These are phyloP conservation scores for Clavispora santaluciae DNA, from an alignment of 805 yeast genomes.

Conservation along the genomic window DNA sequence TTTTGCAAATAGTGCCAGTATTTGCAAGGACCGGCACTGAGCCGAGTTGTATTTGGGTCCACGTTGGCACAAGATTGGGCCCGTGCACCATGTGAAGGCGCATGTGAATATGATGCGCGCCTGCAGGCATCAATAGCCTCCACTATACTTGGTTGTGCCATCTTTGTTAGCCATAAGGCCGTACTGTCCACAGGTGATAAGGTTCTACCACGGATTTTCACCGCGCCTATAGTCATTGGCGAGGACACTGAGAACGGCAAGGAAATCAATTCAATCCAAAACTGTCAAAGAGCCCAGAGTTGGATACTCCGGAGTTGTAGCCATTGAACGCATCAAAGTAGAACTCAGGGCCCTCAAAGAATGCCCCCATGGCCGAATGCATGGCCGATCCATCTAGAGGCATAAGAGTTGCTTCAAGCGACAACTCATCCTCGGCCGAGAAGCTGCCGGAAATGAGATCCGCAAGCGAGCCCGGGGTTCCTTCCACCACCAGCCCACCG, in stretches of 20 bases:
- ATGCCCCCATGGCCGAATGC: conserved; percentile 7
- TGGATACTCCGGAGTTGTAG: background rate
- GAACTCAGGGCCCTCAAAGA: conserved; percentile 9
- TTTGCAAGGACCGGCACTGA: too few relatives aligned
- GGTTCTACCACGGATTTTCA: too few relatives aligned
- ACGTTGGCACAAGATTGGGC: background rate
- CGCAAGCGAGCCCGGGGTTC: background rate
- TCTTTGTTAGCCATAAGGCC: too few relatives aligned
- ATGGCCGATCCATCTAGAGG: background rate
- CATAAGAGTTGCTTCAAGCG: background rate
- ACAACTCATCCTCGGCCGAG: background rate
- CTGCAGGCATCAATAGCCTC: too few relatives aligned
- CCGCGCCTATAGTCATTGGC: too few relatives aligned
- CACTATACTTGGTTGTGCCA: too few relatives aligned
- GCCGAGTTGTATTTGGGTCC: background rate
- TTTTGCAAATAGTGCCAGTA: too few relatives aligned
- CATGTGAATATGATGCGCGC: background rate
- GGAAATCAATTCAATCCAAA: background rate
- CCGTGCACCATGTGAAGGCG: background rate
- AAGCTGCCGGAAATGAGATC: background rate
- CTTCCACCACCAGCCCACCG: conserved; percentile 5
- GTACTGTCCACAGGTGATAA: too few relatives aligned
- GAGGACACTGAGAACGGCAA: too few relatives aligned
- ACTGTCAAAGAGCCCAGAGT: background rate
- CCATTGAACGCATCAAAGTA: conserved; percentile 7